A percentile compares a stretch with the other conserved stretches of the same genome.
Conservation (phyloP, 2,329 filamentous ascomycete species). For the Botryotinia convoluta region DNA sequence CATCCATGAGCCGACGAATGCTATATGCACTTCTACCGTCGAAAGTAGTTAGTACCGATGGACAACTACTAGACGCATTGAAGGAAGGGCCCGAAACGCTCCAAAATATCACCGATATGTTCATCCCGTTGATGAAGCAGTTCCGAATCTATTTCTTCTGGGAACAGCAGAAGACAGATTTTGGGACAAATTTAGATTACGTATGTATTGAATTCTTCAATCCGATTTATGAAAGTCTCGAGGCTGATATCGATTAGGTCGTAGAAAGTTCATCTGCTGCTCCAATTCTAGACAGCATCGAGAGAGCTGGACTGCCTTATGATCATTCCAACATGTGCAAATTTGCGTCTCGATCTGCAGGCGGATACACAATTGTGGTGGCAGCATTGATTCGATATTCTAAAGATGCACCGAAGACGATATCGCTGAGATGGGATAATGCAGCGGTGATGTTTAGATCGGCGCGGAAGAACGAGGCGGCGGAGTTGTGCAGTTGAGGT, state of each 20-base stretch:
- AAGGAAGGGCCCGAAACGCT: not conserved
- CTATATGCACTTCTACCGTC: not conserved
- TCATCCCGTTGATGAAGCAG: not conserved
- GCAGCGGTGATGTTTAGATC: not conserved
- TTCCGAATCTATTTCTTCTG: conserved; percentile 7
- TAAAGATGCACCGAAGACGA: not conserved
- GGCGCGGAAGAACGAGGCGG: not conserved
- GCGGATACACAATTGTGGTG: not conserved
- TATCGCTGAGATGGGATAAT: conserved; percentile 1
- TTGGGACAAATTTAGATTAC: not conserved
- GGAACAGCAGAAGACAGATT: not conserved
- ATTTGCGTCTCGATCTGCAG: not conserved
- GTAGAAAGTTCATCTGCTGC: conserved; percentile 1
- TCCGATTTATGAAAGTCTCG: too few relatives aligned
- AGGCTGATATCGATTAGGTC: too few relatives aligned
- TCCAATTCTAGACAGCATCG: not conserved
- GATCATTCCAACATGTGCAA: conserved; percentile 9
- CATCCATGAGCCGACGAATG: not conserved
- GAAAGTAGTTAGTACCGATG: not conserved
- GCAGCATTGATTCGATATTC: conserved; percentile 3
- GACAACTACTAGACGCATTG: not conserved
- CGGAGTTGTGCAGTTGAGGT: not conserved
- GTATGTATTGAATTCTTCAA: too few relatives aligned
- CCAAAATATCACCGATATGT: not conserved
- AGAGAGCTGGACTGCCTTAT: conserved; percentile 1